phyloP scores from a whole-genome alignment of 441 rosid species.

The Populus hybrid region DNA sequence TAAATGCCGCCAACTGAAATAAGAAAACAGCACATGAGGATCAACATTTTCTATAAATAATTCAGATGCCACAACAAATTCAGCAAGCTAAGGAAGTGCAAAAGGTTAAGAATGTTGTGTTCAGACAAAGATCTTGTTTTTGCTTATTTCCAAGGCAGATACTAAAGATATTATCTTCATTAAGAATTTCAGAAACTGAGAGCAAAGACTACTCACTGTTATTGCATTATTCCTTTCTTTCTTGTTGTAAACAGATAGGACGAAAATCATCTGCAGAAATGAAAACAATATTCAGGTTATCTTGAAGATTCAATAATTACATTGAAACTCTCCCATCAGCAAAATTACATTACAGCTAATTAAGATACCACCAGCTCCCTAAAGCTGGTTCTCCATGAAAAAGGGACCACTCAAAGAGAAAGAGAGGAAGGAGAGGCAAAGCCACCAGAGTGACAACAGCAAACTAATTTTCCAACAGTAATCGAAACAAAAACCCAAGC shows the following conservation, averaged over 20 bases:
- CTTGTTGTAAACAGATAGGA: slow-evolving; percentile 86
- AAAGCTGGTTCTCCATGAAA: background rate
- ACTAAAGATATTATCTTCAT: background rate
- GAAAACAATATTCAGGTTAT: background rate
- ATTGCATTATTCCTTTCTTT: slow-evolving; percentile 83
- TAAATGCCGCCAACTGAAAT: slow-evolving; percentile 98
- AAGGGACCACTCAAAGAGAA: no score
- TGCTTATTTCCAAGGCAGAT: no score
- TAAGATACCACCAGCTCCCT: background rate
- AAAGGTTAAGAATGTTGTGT: no score
- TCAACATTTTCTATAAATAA: slow-evolving; percentile 9
- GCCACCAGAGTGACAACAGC: background rate
- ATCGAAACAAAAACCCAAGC: no score
- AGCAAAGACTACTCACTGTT: slow-evolving; percentile 54
- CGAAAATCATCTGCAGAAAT: slow-evolving; percentile 85
- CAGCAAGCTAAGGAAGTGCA: no score
- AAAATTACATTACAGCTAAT: background rate
- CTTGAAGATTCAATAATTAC: no score
- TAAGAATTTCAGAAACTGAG: slow-evolving; percentile 3
- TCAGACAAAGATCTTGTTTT: no score
- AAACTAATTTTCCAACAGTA: background rate
- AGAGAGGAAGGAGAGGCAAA: background rate
- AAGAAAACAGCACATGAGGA: slow-evolving; percentile 26
- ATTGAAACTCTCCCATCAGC: background rate
- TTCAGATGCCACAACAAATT: no score